Evolutionary conservation across 257 asterid species (phyloP).

Genomic region (Nicotiana benthamiana): DNA sequence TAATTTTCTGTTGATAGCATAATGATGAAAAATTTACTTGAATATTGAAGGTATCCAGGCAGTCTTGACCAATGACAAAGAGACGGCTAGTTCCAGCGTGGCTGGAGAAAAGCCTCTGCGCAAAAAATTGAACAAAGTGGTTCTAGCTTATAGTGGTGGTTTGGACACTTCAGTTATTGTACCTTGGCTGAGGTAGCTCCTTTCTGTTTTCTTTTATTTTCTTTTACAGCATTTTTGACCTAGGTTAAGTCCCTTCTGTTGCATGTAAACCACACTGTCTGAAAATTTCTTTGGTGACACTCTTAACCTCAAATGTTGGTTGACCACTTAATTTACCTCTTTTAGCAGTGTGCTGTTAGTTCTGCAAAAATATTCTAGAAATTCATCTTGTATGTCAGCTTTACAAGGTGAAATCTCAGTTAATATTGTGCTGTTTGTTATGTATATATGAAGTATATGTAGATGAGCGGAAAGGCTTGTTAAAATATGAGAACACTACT

Average conservation of each 20-base stretch:
- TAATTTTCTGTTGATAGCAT: neutral
- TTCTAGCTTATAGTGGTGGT: slow-evolving; percentile 94
- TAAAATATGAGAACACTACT: neutral
- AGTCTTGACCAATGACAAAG: slow-evolving; percentile 55
- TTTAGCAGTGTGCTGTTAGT: neutral
- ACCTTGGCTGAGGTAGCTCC: slow-evolving; percentile 83
- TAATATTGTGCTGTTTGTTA: neutral
- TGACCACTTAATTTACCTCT: neutral
- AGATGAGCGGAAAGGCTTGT: neutral
- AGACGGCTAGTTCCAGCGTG: slow-evolving; percentile 30
- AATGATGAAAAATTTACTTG: neutral
- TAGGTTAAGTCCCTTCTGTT: neutral
- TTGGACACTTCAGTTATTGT: slow-evolving; percentile 96
- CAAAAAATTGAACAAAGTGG: slow-evolving; percentile 82
- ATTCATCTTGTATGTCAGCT: neutral
- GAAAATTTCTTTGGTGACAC: neutral
- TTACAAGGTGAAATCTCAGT: neutral
- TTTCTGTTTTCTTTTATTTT: neutral
- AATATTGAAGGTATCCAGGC: slow-evolving; percentile 55
- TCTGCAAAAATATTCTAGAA: neutral
- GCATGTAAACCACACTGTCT: neutral
- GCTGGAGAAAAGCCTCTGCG: slow-evolving; percentile 35
- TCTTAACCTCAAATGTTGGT: neutral
- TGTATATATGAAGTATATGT: neutral
- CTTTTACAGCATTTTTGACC: neutral